Base-by-base conservation (phyloP, 2,329 filamentous ascomycete genomes). In the Nigrospora oryzae region DNA sequence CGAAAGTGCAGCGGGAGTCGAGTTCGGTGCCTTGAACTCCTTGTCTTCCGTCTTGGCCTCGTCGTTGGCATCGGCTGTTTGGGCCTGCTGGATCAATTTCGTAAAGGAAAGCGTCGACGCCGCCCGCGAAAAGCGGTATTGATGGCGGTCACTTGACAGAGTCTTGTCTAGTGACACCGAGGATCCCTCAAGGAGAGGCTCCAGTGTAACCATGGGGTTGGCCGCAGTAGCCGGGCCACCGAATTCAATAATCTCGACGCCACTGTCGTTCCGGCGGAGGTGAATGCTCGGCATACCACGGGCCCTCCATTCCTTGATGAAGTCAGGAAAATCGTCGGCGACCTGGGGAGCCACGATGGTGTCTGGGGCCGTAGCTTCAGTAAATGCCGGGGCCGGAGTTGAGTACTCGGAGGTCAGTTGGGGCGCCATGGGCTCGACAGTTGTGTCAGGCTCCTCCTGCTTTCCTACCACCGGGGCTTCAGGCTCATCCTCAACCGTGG, bases 401-500 rank as follows among this genome's bases (percentile, higher is more conserved):
- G 41, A 32, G 30, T 14, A 28, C 35, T 39, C 30, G 38, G 41
- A 19, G 17, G 30, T n/a, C 44, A 33, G 36, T 3, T 28, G 23
- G 5, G 23, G 23, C 23, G 23, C 5, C 5, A 28, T 28, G 8
- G 33, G 32, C n/a, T 36, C 6, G 6, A 39, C 30, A 15, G 28
- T 17, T 31, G 17, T 36, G 14, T 31, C 40, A 8, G 5, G 12
- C 30, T 23, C 16, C 19, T 16, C 13, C 12, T 36, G 14, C 34
- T 36, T 36, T 15, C 47, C 45, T 35, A 38, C n/a, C 16, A 43
- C 42, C 8, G 46, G 42, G n/a, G 53, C 46, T 50, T 71, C 63
- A n/a, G 61, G 62, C 36, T 69, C 71, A 46, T 79, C 72, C 54
- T 82, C 73, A 44, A 75, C 65, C 7, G 71, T 70, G 36, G 73